Conservation (phyloP, 805 yeast genomes). For the Cyberlindnera mycetangii region DNA sequence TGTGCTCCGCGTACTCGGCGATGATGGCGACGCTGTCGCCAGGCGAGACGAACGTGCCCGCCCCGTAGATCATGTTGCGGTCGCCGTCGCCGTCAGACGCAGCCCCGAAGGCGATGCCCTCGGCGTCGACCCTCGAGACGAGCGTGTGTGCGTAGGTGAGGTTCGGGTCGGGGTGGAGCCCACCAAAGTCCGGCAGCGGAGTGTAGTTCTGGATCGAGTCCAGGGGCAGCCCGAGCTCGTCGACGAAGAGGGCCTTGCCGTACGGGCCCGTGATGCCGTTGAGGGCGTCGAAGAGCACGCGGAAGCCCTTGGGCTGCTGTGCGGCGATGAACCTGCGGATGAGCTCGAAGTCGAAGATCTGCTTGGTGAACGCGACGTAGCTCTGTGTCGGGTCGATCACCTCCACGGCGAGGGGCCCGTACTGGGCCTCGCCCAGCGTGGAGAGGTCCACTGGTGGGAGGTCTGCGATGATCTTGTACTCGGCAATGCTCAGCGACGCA, state of each 20-base stretch:
- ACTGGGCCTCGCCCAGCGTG: slow-evolving; percentile 47
- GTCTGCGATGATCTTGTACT: slow-evolving; percentile 56
- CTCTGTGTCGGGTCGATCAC: slow-evolving; percentile 78
- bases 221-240: slow-evolving; percentile 75
- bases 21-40: slow-evolving; percentile 98
- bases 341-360: slow-evolving; percentile 82
- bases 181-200: slow-evolving; percentile 93
- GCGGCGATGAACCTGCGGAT: slow-evolving; percentile 66
- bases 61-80: slow-evolving; percentile 97
- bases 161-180: slow-evolving; percentile 97
- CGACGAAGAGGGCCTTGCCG: slow-evolving; percentile 77
- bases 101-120: slow-evolving; percentile 88
- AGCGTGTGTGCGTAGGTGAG: slow-evolving; percentile 88
- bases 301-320: slow-evolving; percentile 49
- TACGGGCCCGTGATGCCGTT: slow-evolving; percentile 98
- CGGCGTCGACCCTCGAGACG: slow-evolving; percentile 80
- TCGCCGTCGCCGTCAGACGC: slow-evolving; percentile 99
- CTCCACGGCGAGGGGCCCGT: slow-evolving; percentile 70
- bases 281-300: slow-evolving; percentile 81
- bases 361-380: slow-evolving; percentile 75
- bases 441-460: slow-evolving; percentile 65
- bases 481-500: slow-evolving; percentile 52
- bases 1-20: slow-evolving; percentile 85
- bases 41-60: slow-evolving; percentile 91
- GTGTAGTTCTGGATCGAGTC: slow-evolving; percentile 71